Evolutionary conservation across 2,329 filamentous ascomycete species (phyloP), one percentile per base, ranked within the genome.

Genomic region (Fusarium chuoi): DNA sequence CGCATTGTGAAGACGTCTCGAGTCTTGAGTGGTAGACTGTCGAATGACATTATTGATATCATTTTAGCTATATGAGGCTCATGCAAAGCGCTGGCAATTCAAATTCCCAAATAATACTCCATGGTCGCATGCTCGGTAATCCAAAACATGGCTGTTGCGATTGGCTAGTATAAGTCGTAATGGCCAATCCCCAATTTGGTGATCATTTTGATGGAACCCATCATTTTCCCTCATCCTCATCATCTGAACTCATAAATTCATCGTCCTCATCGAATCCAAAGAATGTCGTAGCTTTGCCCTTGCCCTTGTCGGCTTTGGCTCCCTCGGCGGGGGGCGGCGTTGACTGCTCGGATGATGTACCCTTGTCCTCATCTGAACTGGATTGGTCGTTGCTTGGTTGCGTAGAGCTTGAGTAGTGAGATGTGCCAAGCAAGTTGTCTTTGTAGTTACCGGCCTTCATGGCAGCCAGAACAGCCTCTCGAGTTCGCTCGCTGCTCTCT

Each of bases 211-310:
- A 39, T n/a, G 26, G 33, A n/a, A 41, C 22, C 15, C 44, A 46
- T 71, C 56, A 72, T 45, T 74, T 65, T 51, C 61, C 67, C 62
- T 84, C 81, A 11, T 85, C 83, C 18, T 88, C 87, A 39, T 91
- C 90, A n/a, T 91, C 88, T 15, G 89, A 91, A 76, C 90, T 92
- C 88, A 92, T 90, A 71, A 92, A 92, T 77, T 93, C 91, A 52
- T 95, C 92, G 61, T 94, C 92, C 39, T 95, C 92, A 70, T 95
- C 93, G 83, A 95, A 96, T 0, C 93, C 93, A 76, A 92, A 93
- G 78, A 95, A 94, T 0, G 87, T 84, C 77, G 77, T 84, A 24
- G 80, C 79, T 73, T 85, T 84, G 55, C 68, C 79, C 73, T 85
- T 84, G 54, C 67, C 79, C 65, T 83, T 87, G 70, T 78, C 79